Percentiles rank a stretch among this genome's conserved stretches.
These are phyloP conservation scores for Durotheca rogersii DNA, from an alignment of 495 filamentous ascomycete genomes.

Conservation along the genomic window DNA sequence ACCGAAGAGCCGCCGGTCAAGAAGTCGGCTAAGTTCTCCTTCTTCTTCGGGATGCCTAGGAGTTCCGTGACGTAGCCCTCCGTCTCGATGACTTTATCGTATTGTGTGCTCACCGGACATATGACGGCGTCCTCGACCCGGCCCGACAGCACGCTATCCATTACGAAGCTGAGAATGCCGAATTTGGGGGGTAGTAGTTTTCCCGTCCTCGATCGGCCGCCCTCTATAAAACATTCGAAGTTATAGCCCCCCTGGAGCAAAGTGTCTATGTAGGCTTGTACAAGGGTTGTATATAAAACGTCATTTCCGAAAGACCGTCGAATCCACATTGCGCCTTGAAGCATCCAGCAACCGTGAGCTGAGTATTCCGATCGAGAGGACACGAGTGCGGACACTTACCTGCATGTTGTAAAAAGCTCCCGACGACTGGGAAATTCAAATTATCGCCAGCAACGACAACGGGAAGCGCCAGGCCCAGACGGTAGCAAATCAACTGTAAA, in stretches of 20 bases:
- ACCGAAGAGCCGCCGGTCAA: conserved; percentile 80
- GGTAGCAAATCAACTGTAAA: conserved; percentile 90
- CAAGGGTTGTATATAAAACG: conserved; percentile 81
- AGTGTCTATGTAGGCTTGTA: conserved; percentile 94
- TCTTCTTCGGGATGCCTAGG: conserved; percentile 87
- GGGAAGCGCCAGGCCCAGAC: conserved; percentile 81
- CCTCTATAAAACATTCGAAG: conserved; percentile 96
- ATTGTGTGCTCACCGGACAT: conserved; percentile 93
- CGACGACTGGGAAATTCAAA: conserved; percentile 87
- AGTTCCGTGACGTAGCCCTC: conserved; percentile 95
- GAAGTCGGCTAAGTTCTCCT: conserved; percentile 89
- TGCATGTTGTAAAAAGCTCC: conserved; percentile 88
- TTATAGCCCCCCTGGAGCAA: conserved; percentile 88
- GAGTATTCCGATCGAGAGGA: too few species aligned
- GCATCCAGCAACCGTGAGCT: too few species aligned
- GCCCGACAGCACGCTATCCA: conserved; percentile 87
- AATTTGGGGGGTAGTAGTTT: conserved; percentile 94
- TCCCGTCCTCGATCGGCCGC: conserved; percentile 85
- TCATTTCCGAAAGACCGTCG: conserved; percentile 90
- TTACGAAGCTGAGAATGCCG: conserved; percentile 88
- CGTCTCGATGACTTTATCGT: conserved; percentile 98
- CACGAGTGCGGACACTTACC: conserved; percentile 46
- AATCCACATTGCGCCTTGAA: conserved; percentile 88
- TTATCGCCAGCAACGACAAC: conserved; percentile 97
- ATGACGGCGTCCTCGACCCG: conserved; percentile 86